Conservation (phyloP, 331 rosid species). For the Phaseolus coccineus region DNA sequence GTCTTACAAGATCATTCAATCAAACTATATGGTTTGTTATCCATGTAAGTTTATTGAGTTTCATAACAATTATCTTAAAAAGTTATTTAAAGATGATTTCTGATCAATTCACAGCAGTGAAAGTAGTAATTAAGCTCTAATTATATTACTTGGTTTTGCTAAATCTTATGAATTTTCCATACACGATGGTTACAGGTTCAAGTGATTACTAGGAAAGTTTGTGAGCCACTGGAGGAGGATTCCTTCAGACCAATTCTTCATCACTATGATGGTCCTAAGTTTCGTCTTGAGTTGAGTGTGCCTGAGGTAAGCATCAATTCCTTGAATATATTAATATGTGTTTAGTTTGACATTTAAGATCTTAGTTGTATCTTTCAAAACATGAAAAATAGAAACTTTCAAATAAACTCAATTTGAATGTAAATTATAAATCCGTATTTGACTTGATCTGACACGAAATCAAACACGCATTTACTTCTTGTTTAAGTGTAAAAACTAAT, state of each 20-base stretch:
- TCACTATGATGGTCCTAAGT: constrained; percentile 92
- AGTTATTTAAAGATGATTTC: not conserved
- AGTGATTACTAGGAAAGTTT: constrained; percentile 73
- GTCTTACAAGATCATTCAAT: no score
- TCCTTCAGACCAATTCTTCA: constrained; percentile 91
- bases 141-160: not conserved
- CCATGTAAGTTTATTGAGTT: not conserved
- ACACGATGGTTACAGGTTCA: constrained; percentile 48
- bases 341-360: no score
- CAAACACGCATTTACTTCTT: no score
- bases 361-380: no score
- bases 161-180: not conserved
- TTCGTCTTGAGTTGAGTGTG: constrained; percentile 78
- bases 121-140: not conserved
- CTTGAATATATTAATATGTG: no score
- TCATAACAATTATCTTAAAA: not conserved
- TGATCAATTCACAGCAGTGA: no score
- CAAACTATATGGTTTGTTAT: no score
- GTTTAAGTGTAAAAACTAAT: not conserved
- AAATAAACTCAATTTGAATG: no score
- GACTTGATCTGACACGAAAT: no score
- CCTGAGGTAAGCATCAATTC: constrained; percentile 63
- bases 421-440: no score
- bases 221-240: constrained; percentile 86
- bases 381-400: no score